Percentiles rank a stretch among this genome's conserved stretches.
phyloP scores from a whole-genome alignment of 1,139 yeast species.

The Zygotorulaspora mrakii region DNA sequence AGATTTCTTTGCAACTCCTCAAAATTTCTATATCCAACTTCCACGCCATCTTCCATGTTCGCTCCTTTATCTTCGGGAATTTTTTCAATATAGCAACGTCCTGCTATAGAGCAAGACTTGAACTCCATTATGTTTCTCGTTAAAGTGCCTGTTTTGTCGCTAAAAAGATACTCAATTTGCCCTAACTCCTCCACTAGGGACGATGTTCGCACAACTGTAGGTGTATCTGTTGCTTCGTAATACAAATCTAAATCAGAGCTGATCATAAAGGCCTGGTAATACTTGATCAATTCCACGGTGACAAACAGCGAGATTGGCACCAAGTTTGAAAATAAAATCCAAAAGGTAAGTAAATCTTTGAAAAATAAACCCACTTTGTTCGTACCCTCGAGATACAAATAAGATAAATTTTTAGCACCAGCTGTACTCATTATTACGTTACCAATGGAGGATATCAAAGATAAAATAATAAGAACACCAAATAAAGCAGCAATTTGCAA shows the following conservation, averaged over 20 bases:
- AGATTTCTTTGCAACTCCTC: slow-evolving; percentile 57
- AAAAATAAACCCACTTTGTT: slow-evolving; percentile 71
- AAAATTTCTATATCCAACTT: slow-evolving; percentile 75
- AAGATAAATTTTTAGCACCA: slow-evolving; percentile 51
- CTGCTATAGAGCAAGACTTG: slow-evolving; percentile 91
- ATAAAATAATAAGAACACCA: slow-evolving; percentile 66
- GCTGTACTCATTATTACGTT: slow-evolving; percentile 71
- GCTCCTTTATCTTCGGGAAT: slow-evolving; percentile 89
- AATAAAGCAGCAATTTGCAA: slow-evolving; percentile 86
- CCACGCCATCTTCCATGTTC: slow-evolving; percentile 70
- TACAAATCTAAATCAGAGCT: slow-evolving; percentile 94
- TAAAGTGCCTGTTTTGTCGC: slow-evolving; percentile 94
- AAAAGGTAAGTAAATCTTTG: slow-evolving; percentile 81
- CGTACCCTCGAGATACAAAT: slow-evolving; percentile 66
- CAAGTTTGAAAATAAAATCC: slow-evolving; percentile 92
- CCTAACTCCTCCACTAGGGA: slow-evolving; percentile 95
- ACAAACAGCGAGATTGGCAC: slow-evolving; percentile 95
- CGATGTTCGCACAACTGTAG: slow-evolving; percentile 92
- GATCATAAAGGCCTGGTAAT: slow-evolving; percentile 90
- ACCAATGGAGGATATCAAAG: slow-evolving; percentile 82
- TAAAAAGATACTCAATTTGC: slow-evolving; percentile 89
- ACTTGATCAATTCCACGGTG: slow-evolving; percentile 91
- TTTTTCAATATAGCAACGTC: slow-evolving; percentile 79
- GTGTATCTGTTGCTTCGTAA: slow-evolving; percentile 81
- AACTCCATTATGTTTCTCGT: slow-evolving; percentile 96